phyloP scores from a whole-genome alignment of 148 eudicot genomes.

The Pharnaceum exiguum region DNA sequence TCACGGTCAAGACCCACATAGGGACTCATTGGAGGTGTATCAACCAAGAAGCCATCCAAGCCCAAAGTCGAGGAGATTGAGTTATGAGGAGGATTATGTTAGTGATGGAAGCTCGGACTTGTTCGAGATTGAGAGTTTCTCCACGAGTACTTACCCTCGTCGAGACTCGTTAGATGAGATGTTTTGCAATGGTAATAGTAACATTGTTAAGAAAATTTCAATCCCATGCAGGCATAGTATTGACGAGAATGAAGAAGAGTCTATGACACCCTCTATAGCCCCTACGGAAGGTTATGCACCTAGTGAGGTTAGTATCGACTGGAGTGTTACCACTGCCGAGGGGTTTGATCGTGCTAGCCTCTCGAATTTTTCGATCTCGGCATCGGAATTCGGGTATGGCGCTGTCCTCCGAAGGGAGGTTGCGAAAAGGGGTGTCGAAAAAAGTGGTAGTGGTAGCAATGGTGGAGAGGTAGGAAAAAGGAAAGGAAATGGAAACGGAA shows the following conservation, averaged over 20 bases:
- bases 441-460: slow-evolving; percentile 9
- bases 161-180: slow-evolving; percentile 55
- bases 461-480: slow-evolving; percentile 23
- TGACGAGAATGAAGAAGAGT: slow-evolving; percentile 19
- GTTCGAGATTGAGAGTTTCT: slow-evolving; percentile 77
- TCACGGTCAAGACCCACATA: slow-evolving; percentile 37
- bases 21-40: slow-evolving; percentile 67
- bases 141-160: slow-evolving; percentile 26
- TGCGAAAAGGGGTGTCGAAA: not conserved
- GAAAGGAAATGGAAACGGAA: slow-evolving; percentile 9
- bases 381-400: slow-evolving; percentile 35
- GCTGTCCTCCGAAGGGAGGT: slow-evolving; percentile 22
- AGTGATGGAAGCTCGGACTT: slow-evolving; percentile 89
- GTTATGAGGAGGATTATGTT: slow-evolving; percentile 57
- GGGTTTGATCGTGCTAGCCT: slow-evolving; percentile 71
- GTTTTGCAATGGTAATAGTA: slow-evolving; percentile 1
- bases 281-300: slow-evolving; percentile 79
- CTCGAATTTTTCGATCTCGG: slow-evolving; percentile 52
- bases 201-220: not conserved
- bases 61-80: slow-evolving; percentile 37
- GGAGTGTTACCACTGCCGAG: slow-evolving; percentile 92
- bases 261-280: slow-evolving; percentile 49
- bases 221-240: slow-evolving; percentile 4
- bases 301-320: slow-evolving; percentile 78
- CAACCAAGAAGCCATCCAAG: slow-evolving; percentile 47